A percentile compares a stretch with the other conserved stretches of the same genome.
Evolutionary conservation across 2,329 filamentous ascomycete species (phyloP).

Genomic region (Scedosporium apiospermum): DNA sequence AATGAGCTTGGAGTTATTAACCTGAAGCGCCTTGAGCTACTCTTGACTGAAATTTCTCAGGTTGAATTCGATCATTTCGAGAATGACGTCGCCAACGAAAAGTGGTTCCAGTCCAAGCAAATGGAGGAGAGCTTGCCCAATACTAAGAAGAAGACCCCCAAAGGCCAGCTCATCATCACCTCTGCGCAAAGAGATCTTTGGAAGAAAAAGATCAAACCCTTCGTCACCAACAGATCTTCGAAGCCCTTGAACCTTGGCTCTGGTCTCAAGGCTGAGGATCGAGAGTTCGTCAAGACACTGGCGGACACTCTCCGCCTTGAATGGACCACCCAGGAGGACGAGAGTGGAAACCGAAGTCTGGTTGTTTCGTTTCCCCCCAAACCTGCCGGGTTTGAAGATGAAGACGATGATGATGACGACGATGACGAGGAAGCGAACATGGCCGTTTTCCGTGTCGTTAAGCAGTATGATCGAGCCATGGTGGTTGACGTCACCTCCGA

Average conservation of each 20-base stretch:
- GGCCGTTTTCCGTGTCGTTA: conserved; percentile 77
- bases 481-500: conserved; percentile 71
- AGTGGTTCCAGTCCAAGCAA: conserved; percentile 86
- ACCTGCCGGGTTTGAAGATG: conserved; percentile 18
- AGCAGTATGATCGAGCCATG: conserved; percentile 82
- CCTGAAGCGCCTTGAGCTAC: conserved; percentile 62
- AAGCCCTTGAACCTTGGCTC: conserved; percentile 64
- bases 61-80: conserved; percentile 93
- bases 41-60: conserved; percentile 76
- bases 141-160: conserved; percentile 41
- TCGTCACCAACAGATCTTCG: conserved; percentile 59
- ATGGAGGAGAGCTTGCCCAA: conserved; percentile 57
- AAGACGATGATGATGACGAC: conserved; percentile 54
- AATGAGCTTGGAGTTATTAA: conserved; percentile 94
- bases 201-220: conserved; percentile 70
- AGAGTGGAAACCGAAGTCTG: conserved; percentile 43
- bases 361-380: conserved; percentile 39
- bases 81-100: conserved; percentile 75
- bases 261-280: conserved; percentile 69
- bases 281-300: conserved; percentile 86
- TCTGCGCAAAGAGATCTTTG: conserved; percentile 75
- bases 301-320: conserved; percentile 52
- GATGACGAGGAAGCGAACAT: conserved; percentile 68
- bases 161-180: conserved; percentile 63
- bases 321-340: conserved; percentile 49